Evolutionary conservation across 2,329 filamentous ascomycete species (phyloP).

Genomic region (Ilyonectria robusta): DNA sequence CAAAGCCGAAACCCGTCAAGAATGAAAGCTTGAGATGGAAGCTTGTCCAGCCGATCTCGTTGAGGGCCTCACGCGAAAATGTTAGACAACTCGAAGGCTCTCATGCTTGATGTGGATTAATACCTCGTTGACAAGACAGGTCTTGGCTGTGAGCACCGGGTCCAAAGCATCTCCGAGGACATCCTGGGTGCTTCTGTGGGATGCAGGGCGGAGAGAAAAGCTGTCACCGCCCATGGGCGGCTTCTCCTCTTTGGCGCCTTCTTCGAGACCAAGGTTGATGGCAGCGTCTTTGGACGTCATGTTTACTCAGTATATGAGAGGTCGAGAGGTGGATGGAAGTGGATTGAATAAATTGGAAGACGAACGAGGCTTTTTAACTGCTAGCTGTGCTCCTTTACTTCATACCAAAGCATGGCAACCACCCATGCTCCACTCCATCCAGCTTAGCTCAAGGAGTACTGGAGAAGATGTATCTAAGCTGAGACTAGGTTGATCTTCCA

Average conservation of each 20-base stretch:
- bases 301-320: not conserved
- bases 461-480: too few species aligned
- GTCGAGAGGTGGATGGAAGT: not conserved
- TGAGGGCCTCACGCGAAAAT: slow-evolving; percentile 50
- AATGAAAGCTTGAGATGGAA: slow-evolving; percentile 71
- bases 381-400: too few species aligned
- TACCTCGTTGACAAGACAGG: slow-evolving; percentile 35
- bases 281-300: not conserved
- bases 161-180: not conserved
- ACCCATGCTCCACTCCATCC: too few species aligned
- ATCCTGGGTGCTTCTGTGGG: not conserved
- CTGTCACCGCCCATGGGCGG: not conserved
- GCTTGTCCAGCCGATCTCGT: slow-evolving; percentile 67
- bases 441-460: too few species aligned
- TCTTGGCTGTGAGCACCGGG: slow-evolving; percentile 25
- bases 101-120: not conserved
- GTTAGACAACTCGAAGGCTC: not conserved
- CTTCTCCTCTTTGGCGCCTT: not conserved
- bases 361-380: not conserved
- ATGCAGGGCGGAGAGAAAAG: not conserved
- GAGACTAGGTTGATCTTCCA: too few species aligned
- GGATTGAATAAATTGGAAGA: not conserved
- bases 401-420: too few species aligned
- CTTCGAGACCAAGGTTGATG: not conserved
- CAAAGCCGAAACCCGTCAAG: slow-evolving; percentile 71